Base-by-base conservation (phyloP, 1,139 yeast genomes). In the Groenewaldozyma auringiensis region DNA sequence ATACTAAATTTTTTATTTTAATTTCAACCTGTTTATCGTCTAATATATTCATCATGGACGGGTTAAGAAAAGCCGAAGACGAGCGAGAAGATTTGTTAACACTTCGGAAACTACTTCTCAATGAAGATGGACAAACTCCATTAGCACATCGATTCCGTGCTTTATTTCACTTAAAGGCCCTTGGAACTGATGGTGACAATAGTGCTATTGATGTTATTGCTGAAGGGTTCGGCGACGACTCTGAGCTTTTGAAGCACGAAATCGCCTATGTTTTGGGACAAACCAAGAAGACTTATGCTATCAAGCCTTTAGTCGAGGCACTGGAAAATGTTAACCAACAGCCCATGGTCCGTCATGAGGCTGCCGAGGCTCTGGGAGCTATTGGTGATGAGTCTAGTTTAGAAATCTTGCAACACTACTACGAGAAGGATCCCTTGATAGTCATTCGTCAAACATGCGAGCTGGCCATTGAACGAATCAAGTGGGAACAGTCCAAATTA, bases 221-320 rank as follows among this genome's bases (percentile, higher is more conserved):
- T 41, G 92, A 81, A 56, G 74, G 74, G 21, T 94, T 94, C 62
- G 59, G 65, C 38, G 96, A 87, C 61, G 78, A 78, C 48, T 83
- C 95, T n/a, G 98, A 94, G 67, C 75, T 94, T 46, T 74, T 94
- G 62, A 94, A 94, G 69, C 99, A 94, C 63, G 99, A 94, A 67
- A 94, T 92, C 46, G 98, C 98, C 4, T 94, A 94, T 59, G 97
- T 92, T n/a, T 71, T 94, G 53, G 99, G 99, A 38, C 99, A 94
- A 67, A 88, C 96, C 44, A 81, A 83, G 61, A 89, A 89, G 67
- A 63, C 81, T 55, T 67, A 76, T 46, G 89, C 96, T 47, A 85
- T 94, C 46, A 81, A 83, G 40, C 74, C 78, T 47, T 74, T 94
- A 53, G 76, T 87, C 63, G 71, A 74, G n/a, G 94, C 86, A 32